These are phyloP conservation scores for Neurospora sp. DNA, from an alignment of 495 filamentous ascomycete genomes.

Conservation along the genomic window DNA sequence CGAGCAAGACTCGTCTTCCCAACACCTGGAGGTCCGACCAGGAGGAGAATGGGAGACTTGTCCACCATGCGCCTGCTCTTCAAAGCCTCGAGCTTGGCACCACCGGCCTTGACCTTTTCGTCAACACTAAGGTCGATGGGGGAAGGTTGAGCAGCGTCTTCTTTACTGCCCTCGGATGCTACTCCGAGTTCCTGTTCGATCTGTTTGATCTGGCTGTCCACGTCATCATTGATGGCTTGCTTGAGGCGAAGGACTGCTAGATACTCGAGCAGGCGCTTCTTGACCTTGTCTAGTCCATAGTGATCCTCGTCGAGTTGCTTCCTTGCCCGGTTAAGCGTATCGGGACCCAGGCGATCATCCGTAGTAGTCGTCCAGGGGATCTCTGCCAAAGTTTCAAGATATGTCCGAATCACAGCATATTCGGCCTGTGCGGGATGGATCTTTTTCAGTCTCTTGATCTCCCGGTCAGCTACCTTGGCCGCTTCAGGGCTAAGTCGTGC, in stretches of 20 bases:
- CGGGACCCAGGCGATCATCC: conserved; percentile 74
- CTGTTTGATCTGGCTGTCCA: conserved; percentile 65
- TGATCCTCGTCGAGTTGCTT: conserved; percentile 94
- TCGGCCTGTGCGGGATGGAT: conserved; percentile 95
- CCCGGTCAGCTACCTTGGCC: conserved; percentile 77
- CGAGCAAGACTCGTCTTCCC: conserved; percentile 96
- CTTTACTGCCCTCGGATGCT: conserved; percentile 14
- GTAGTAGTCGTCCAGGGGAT: conserved; percentile 88
- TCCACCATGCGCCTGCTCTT: conserved; percentile 72
- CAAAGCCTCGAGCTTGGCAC: conserved; percentile 55
- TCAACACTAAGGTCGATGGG: conserved; percentile 22
- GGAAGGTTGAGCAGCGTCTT: conserved; percentile 3
- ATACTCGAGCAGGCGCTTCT: conserved; percentile 93
- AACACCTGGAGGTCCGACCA: conserved; percentile 90
- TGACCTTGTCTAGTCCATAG: conserved; percentile 93
- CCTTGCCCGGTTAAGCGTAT: conserved; percentile 67
- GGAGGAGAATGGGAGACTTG: conserved; percentile 89
- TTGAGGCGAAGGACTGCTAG: conserved; percentile 91
- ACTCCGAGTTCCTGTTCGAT: conserved; percentile 49
- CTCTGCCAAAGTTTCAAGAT: conserved; percentile 88
- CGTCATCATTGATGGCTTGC: conserved; percentile 70
- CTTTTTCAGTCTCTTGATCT: conserved; percentile 79
- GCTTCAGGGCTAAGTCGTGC: conserved; percentile 61
- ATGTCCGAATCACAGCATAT: conserved; percentile 87
- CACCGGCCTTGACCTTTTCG: conserved; percentile 36